Evolutionary conservation across 768 basidiomycete species (phyloP).

Genomic region (Naganishia kalamii): DNA sequence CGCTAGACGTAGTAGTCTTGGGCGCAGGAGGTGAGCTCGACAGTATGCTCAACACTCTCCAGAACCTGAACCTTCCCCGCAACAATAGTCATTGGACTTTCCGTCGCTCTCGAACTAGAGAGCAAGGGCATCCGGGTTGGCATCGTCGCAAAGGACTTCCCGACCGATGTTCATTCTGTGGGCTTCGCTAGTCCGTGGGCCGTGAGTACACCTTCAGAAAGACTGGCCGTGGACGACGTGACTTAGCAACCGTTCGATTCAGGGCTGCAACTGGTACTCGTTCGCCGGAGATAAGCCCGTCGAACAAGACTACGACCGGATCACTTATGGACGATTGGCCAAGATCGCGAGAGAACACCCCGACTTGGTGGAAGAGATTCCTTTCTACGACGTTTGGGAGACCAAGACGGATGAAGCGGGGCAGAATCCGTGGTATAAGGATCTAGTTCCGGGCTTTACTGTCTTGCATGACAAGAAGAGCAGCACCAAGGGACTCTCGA

Average conservation of each 20-base stretch:
- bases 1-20: conserved; percentile 36
- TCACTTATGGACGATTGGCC: conserved; percentile 31
- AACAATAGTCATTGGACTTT: conserved; percentile 44
- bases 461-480: conserved; percentile 5
- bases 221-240: background rate
- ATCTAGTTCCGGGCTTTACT: conserved; percentile 32
- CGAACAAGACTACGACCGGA: conserved; percentile 29
- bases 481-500: background rate
- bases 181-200: conserved; percentile 48
- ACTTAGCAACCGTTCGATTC: background rate
- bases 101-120: conserved; percentile 39
- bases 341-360: conserved; percentile 33
- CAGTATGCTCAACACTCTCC: background rate
- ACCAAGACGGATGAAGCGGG: conserved; percentile 17
- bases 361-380: conserved; percentile 33
- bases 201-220: conserved; percentile 28
- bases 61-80: background rate
- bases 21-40: conserved; percentile 40
- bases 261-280: conserved; percentile 41
- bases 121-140: conserved; percentile 32
- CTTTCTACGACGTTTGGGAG: conserved; percentile 33
- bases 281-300: conserved; percentile 29
- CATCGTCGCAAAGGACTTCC: conserved; percentile 44
- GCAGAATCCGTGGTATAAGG: conserved; percentile 32
- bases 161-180: conserved; percentile 36